phyloP scores from a whole-genome alignment of 768 basidiomycete species.

The Leccinum ochraceum region DNA sequence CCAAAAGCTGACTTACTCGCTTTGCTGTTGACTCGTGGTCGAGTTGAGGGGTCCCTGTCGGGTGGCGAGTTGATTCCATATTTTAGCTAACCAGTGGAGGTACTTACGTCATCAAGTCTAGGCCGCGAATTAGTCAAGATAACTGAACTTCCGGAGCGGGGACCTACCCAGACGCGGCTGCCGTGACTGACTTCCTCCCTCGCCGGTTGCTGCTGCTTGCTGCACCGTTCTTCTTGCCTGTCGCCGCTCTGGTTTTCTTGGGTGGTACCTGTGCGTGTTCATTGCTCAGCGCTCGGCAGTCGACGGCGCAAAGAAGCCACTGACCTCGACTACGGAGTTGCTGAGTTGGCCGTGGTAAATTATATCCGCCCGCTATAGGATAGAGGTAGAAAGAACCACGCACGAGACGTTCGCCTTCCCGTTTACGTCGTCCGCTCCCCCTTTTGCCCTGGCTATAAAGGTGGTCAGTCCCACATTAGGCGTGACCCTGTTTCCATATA shows the following conservation, averaged over 20 bases:
- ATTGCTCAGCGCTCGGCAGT: neutral
- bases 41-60: slow-evolving; percentile 29
- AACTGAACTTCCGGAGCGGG: neutral
- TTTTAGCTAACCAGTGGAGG: slow-evolving; percentile 18
- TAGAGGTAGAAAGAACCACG: slow-evolving; percentile 16
- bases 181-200: slow-evolving; percentile 18
- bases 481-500: slow-evolving; percentile 17
- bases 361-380: neutral
- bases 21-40: slow-evolving; percentile 24
- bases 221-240: slow-evolving; percentile 17
- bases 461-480: slow-evolving; percentile 3
- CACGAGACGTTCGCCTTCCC: slow-evolving; percentile 22
- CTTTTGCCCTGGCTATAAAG: slow-evolving; percentile 20
- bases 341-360: slow-evolving; percentile 21
- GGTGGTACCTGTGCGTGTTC: slow-evolving; percentile 33
- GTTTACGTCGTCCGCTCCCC: slow-evolving; percentile 8
- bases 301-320: slow-evolving; percentile 16
- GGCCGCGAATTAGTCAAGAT: slow-evolving; percentile 2
- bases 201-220: slow-evolving; percentile 13
- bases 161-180: slow-evolving; percentile 17
- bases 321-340: slow-evolving; percentile 24
- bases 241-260: slow-evolving; percentile 43
- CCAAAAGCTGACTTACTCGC: slow-evolving; percentile 33
- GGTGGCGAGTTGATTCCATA: slow-evolving; percentile 12
- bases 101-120: slow-evolving; percentile 37